phyloP scores from a whole-genome alignment of 352 stramenopile genomes.

The Globisporangium rhizosaccharum region DNA sequence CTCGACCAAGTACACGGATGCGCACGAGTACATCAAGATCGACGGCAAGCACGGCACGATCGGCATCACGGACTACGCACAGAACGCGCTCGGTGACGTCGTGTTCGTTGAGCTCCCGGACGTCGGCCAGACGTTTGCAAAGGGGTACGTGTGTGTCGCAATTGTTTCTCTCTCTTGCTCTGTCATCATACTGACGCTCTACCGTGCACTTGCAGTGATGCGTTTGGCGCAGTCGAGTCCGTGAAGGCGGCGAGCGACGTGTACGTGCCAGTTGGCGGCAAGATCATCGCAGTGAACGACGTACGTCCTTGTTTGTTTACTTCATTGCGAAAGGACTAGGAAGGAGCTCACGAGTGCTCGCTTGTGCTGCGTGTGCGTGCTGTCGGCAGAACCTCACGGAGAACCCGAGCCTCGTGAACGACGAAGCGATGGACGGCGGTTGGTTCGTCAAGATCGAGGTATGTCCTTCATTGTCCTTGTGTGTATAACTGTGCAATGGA shows the following conservation, averaged over 20 bases:
- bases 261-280: slow-evolving; percentile 92
- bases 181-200: neutral
- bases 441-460: slow-evolving; percentile 91
- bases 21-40: slow-evolving; percentile 84
- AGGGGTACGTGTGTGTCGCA: slow-evolving; percentile 56
- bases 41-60: slow-evolving; percentile 84
- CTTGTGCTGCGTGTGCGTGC: slow-evolving; percentile 2
- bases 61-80: slow-evolving; percentile 98
- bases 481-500: slow-evolving; percentile 2
- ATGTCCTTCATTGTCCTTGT: slow-evolving; percentile 6
- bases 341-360: neutral
- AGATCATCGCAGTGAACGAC: slow-evolving; percentile 93
- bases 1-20: slow-evolving; percentile 84
- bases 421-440: slow-evolving; percentile 73
- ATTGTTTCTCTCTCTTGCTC: neutral
- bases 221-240: slow-evolving; percentile 97
- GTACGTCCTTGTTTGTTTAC: slow-evolving; percentile 13
- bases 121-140: slow-evolving; percentile 91
- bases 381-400: slow-evolving; percentile 55
- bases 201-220: slow-evolving; percentile 44
- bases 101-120: slow-evolving; percentile 97
- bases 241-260: slow-evolving; percentile 98
- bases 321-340: neutral
- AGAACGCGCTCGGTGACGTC: slow-evolving; percentile 95
- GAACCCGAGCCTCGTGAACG: slow-evolving; percentile 85